A percentile compares a stretch with the other conserved stretches of the same genome.
phyloP scores from a whole-genome alignment of 2,329 filamentous ascomycete genomes.

The Davidsoniella eucalypti region DNA sequence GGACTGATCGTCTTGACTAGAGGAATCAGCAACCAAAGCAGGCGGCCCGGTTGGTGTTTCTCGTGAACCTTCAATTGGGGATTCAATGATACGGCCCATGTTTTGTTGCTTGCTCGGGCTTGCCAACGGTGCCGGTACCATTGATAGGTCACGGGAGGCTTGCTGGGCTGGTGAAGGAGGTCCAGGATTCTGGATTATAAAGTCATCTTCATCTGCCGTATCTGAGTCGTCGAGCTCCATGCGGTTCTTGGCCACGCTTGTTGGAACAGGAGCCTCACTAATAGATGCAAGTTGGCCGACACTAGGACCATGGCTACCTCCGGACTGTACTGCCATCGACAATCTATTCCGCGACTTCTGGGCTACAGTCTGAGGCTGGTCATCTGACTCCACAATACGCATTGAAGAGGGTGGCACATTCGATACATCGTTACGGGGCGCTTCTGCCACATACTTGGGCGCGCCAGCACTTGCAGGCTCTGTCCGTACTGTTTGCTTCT shows the following conservation, averaged over 20 bases:
- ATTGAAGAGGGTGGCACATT: slow-evolving; percentile 40
- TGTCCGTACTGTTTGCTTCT: slow-evolving; percentile 40
- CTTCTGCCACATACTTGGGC: slow-evolving; percentile 17
- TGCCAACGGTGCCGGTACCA: slow-evolving; percentile 24
- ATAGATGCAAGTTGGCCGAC: neutral
- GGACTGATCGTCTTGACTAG: slow-evolving; percentile 50
- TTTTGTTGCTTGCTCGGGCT: slow-evolving; percentile 1
- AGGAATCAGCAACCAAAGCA: slow-evolving; percentile 52
- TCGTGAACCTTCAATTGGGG: slow-evolving; percentile 45
- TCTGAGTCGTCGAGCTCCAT: slow-evolving; percentile 58
- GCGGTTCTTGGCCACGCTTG: slow-evolving; percentile 34
- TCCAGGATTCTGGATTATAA: slow-evolving; percentile 16
- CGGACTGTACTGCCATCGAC: slow-evolving; percentile 4
- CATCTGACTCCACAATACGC: slow-evolving; percentile 41
- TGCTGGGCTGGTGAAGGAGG: neutral
- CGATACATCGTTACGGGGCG: slow-evolving; percentile 34
- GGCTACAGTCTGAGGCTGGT: slow-evolving; percentile 22
- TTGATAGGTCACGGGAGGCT: neutral
- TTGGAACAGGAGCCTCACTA: slow-evolving; percentile 24
- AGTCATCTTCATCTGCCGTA: slow-evolving; percentile 30
- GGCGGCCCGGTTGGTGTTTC: slow-evolving; percentile 36
- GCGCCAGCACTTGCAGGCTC: neutral
- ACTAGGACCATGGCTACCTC: neutral
- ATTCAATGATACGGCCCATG: slow-evolving; percentile 32
- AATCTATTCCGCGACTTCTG: slow-evolving; percentile 5